Conservation (phyloP, 179 eudicot genomes). For the Corrigiola litoralis region DNA sequence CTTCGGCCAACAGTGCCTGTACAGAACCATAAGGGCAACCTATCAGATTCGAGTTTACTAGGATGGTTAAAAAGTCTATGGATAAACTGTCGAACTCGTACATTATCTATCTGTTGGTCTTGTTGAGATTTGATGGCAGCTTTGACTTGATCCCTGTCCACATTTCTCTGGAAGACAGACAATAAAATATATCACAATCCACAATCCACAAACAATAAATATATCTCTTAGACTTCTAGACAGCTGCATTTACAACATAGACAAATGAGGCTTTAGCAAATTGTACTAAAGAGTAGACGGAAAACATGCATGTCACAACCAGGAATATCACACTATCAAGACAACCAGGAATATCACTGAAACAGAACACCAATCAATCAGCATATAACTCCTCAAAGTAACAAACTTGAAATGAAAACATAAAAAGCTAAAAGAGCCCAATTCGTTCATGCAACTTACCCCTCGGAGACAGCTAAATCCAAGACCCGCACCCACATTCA, state of each 20-base stretch:
- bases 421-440: neutral
- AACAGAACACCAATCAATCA: neutral
- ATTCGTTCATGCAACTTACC: slow-evolving; percentile 37
- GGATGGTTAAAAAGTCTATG: neutral
- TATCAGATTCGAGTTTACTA: neutral
- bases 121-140: slow-evolving; percentile 99
- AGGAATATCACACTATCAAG: neutral
- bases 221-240: neutral
- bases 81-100: slow-evolving; percentile 17
- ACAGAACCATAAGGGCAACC: slow-evolving; percentile 2
- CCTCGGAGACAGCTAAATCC: slow-evolving; percentile 91
- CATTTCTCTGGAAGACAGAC: slow-evolving; percentile 52
- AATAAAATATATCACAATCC: slow-evolving; percentile 1
- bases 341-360: neutral
- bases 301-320: neutral
- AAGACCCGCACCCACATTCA: slow-evolving; percentile 89
- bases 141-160: slow-evolving; percentile 90
- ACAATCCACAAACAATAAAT: neutral
- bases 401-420: neutral
- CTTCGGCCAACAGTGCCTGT: slow-evolving; percentile 92
- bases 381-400: neutral
- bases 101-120: slow-evolving; percentile 96
- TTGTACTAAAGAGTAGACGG: neutral
- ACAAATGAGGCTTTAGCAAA: neutral
- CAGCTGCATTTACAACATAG: neutral